These are phyloP conservation scores for Macrocybe gigantea DNA, from an alignment of 768 basidiomycete genomes.

Conservation along the genomic window DNA sequence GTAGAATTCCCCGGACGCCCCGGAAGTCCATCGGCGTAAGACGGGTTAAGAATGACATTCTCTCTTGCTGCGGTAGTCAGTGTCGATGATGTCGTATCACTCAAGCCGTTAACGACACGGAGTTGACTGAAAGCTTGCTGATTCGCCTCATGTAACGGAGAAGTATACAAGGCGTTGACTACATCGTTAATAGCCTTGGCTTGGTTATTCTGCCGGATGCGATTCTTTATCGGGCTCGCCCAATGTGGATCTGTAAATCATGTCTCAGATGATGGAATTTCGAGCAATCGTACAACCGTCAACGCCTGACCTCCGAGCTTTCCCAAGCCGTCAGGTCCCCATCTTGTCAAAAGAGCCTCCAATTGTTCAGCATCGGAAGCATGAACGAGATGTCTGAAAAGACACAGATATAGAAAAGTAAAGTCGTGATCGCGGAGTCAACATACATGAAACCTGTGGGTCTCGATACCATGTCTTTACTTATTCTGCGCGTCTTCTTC, in stretches of 20 bases:
- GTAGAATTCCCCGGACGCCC: slow-evolving; percentile 57
- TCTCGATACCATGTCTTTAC: slow-evolving; percentile 84
- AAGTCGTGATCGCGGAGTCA: slow-evolving; percentile 6
- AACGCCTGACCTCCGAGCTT: slow-evolving; percentile 72
- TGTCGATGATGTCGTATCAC: slow-evolving; percentile 62
- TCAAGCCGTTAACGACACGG: slow-evolving; percentile 73
- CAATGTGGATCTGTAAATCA: slow-evolving; percentile 71
- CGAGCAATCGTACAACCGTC: slow-evolving; percentile 1
- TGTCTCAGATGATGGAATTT: background rate
- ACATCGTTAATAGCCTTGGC: slow-evolving; percentile 74
- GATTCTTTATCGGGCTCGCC: slow-evolving; percentile 84
- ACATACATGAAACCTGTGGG: slow-evolving; percentile 82
- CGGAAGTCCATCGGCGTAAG: slow-evolving; percentile 43
- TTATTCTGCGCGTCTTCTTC: slow-evolving; percentile 62
- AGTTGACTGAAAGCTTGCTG: slow-evolving; percentile 47
- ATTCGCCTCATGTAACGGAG: slow-evolving; percentile 34
- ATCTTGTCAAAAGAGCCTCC: slow-evolving; percentile 78
- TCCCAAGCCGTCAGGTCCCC: slow-evolving; percentile 85
- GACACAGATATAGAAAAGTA: slow-evolving; percentile 17
- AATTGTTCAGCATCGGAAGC: slow-evolving; percentile 88
- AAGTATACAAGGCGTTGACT: slow-evolving; percentile 62
- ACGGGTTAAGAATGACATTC: slow-evolving; percentile 44
- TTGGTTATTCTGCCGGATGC: slow-evolving; percentile 60
- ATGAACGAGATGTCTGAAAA: slow-evolving; percentile 76
- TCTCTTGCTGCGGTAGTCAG: slow-evolving; percentile 73